A percentile compares a stretch with the other conserved stretches of the same genome.
Conservation (phyloP, 805 yeast species). For the Saccharomycopsis synnaedendra region DNA sequence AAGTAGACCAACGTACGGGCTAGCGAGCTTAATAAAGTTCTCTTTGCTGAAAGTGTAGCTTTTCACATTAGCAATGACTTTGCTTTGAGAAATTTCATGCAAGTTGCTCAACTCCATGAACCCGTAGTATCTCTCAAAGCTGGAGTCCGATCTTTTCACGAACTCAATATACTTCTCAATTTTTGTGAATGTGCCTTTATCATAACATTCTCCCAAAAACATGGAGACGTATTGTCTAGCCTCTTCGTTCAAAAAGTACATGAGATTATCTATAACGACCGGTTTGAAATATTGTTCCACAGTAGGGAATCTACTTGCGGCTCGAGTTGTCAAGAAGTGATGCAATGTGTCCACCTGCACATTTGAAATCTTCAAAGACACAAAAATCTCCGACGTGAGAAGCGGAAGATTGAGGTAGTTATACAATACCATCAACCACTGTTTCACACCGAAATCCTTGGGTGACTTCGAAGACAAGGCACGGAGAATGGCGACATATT, state of each 20-base stretch:
- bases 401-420: constrained; percentile 7
- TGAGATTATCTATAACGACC: background rate
- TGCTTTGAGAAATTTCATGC: background rate
- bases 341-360: constrained; percentile 15
- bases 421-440: constrained; percentile 14
- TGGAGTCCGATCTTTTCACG: constrained; percentile 5
- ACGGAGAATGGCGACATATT: constrained; percentile 5
- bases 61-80: background rate
- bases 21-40: too few species aligned
- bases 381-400: background rate
- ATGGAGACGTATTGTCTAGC: constrained; percentile 5
- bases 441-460: constrained; percentile 12
- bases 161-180: constrained; percentile 15
- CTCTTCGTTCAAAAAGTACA: constrained; percentile 6
- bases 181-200: constrained; percentile 9
- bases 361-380: constrained; percentile 8
- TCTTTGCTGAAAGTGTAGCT: background rate
- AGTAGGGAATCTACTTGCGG: constrained; percentile 8
- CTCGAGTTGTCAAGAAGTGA: constrained; percentile 8
- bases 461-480: constrained; percentile 4
- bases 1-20: too few species aligned
- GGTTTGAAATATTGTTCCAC: background rate
- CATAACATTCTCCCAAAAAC: constrained; percentile 9
- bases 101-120: background rate
- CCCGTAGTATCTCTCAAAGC: constrained; percentile 9